Evolutionary conservation across 768 basidiomycete species (phyloP).

Genomic region (Podaxis sp.): DNA sequence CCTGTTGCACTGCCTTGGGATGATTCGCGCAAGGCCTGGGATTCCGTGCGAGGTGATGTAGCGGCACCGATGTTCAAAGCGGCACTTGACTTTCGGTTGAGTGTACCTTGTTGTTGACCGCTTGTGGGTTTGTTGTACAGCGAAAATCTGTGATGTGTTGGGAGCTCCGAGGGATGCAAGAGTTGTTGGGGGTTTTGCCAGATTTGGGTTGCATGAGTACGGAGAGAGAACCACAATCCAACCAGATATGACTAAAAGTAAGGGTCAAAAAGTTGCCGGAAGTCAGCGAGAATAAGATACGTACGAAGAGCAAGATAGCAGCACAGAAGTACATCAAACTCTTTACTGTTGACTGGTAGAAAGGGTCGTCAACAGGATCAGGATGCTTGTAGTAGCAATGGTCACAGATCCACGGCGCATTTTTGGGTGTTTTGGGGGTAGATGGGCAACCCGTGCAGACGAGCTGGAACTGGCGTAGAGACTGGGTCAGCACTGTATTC

Average conservation of each 20-base stretch:
- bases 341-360: conserved; percentile 96
- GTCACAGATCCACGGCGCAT: conserved; percentile 79
- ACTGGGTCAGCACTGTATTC: conserved; percentile 8
- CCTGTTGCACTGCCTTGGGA: conserved; percentile 17
- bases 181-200: conserved; percentile 97
- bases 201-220: conserved; percentile 96
- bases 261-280: conserved; percentile 9
- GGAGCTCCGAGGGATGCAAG: conserved; percentile 64
- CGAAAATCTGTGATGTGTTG: conserved; percentile 55
- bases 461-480: conserved; percentile 71
- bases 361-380: conserved; percentile 89
- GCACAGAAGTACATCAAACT: conserved; percentile 97
- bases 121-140: conserved; percentile 58
- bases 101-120: neutral
- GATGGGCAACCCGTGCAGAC: conserved; percentile 80
- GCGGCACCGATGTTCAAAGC: conserved; percentile 42
- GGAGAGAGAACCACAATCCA: conserved; percentile 97
- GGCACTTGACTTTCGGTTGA: conserved; percentile 20
- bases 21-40: conserved; percentile 35
- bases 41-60: conserved; percentile 38
- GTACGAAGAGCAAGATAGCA: conserved; percentile 81
- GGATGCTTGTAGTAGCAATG: conserved; percentile 96
- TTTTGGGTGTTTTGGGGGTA: conserved; percentile 32
- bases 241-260: conserved; percentile 83
- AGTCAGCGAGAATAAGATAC: conserved; percentile 30